phyloP scores from a whole-genome alignment of 2,329 filamentous ascomycete species.

The Aspergillus cejpii region DNA sequence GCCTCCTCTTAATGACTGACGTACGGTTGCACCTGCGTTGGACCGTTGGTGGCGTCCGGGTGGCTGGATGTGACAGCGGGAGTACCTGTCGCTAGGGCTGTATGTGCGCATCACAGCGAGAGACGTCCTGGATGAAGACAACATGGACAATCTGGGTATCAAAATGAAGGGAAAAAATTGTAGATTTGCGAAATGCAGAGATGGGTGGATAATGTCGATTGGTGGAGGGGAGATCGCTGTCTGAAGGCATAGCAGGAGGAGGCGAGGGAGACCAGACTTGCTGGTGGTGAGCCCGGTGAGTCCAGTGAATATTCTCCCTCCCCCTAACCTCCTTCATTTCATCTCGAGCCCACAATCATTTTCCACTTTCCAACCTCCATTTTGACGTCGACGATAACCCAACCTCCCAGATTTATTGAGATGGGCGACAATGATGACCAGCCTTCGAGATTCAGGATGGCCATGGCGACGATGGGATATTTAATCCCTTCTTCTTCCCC shows the following conservation, averaged over 20 bases:
- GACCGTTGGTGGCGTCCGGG: too few species aligned
- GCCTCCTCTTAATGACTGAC: not conserved
- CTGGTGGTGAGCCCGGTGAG: not conserved
- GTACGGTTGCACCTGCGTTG: too few species aligned
- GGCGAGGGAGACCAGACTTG: not conserved
- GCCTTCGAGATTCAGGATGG: conserved; percentile 2
- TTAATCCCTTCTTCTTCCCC: not conserved
- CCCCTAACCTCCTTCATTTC: too few species aligned
- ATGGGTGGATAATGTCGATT: not conserved
- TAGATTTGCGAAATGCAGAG: not conserved
- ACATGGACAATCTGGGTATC: not conserved
- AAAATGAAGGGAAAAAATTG: not conserved
- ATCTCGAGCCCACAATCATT: not conserved
- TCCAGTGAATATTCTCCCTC: not conserved
- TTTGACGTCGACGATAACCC: conserved; percentile 13
- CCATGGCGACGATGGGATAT: too few species aligned
- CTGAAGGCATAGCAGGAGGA: not conserved
- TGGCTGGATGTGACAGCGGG: not conserved
- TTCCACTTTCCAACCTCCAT: conserved; percentile 2
- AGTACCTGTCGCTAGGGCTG: not conserved
- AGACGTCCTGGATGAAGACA: not conserved
- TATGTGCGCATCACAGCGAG: not conserved
- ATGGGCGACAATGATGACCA: conserved; percentile 6
- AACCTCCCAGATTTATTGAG: conserved; percentile 13
- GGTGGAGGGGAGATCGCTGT: too few species aligned